Conservation (phyloP, 345 rosid genomes). For the Gossypium herbaceum region DNA sequence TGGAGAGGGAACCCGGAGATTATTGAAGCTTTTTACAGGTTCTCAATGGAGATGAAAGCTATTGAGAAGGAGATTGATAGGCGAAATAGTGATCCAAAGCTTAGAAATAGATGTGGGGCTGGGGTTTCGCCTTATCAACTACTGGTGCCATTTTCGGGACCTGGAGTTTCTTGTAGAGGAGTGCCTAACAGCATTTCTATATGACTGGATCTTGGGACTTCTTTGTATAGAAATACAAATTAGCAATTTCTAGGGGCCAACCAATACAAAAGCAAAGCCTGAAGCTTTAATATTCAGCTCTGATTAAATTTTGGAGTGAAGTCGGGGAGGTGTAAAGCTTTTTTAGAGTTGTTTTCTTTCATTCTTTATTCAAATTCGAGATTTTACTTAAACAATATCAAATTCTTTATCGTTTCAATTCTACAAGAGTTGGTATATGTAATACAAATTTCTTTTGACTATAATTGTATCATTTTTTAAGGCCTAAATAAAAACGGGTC, state of each 20-base stretch:
- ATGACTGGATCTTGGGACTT: too few relatives aligned
- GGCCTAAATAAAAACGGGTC: too few relatives aligned
- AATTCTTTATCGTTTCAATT: too few relatives aligned
- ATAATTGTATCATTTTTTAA: too few relatives aligned
- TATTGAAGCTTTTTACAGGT: constrained; percentile 1
- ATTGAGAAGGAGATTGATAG: constrained; percentile 73
- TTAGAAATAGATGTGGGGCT: constrained; percentile 39
- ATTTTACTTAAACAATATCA: too few relatives aligned
- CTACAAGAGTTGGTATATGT: too few relatives aligned
- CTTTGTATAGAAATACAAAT: neutral
- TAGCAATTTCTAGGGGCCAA: neutral
- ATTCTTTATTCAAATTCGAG: too few relatives aligned
- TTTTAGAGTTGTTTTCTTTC: too few relatives aligned
- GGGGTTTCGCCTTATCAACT: constrained; percentile 37
- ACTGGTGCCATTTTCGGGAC: constrained; percentile 72
- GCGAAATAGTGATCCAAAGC: constrained; percentile 54
- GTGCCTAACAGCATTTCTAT: constrained; percentile 85
- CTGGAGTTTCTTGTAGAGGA: constrained; percentile 91
- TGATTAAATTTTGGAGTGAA: too few relatives aligned
- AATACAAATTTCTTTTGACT: too few relatives aligned
- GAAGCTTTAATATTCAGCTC: too few relatives aligned
- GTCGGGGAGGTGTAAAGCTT: too few relatives aligned
- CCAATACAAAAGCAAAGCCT: neutral
- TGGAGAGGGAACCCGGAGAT: constrained; percentile 9
- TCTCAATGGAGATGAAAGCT: constrained; percentile 43